Percentiles rank a stretch among this genome's conserved stretches.
These are phyloP conservation scores for Francoa sonchifolia DNA, from an alignment of 441 rosid species.

Conservation along the genomic window DNA sequence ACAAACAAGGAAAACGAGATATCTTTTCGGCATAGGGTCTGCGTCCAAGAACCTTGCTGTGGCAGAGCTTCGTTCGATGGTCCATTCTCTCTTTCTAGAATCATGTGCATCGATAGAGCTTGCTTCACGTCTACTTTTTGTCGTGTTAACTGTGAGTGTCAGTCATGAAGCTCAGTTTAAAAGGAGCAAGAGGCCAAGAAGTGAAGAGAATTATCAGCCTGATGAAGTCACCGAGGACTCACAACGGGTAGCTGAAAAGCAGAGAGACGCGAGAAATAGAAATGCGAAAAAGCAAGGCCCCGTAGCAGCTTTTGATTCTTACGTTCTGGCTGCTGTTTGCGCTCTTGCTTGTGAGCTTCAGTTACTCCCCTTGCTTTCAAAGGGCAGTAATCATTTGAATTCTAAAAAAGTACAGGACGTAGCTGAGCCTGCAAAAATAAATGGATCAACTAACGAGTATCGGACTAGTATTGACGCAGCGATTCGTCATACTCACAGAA, in stretches of 20 bases:
- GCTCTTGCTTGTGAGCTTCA: conserved; percentile 98
- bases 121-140: conserved; percentile 89
- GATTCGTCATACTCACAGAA: conserved; percentile 80
- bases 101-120: conserved; percentile 88
- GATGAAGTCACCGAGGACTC: conserved; percentile 32
- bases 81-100: conserved; percentile 88
- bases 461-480: conserved; percentile 61
- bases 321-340: conserved; percentile 93
- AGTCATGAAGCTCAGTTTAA: conserved; percentile 92
- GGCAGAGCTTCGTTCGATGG: conserved; percentile 99
- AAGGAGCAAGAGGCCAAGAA: conserved; percentile 64
- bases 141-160: conserved; percentile 91
- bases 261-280: conserved; percentile 28
- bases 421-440: conserved; percentile 42
- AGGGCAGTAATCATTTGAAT: conserved; percentile 36
- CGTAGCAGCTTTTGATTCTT: conserved; percentile 94
- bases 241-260: conserved; percentile 27
- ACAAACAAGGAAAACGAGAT: conserved; percentile 41
- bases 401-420: conserved; percentile 22
- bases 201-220: conserved; percentile 32
- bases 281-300: conserved; percentile 81
- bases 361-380: conserved; percentile 66
- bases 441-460: conserved; percentile 50
- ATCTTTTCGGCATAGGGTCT: conserved; percentile 40
- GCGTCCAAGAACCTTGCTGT: conserved; percentile 85